Conservation (phyloP, 345 rosid species). For the Eucalyptus sp. region DNA sequence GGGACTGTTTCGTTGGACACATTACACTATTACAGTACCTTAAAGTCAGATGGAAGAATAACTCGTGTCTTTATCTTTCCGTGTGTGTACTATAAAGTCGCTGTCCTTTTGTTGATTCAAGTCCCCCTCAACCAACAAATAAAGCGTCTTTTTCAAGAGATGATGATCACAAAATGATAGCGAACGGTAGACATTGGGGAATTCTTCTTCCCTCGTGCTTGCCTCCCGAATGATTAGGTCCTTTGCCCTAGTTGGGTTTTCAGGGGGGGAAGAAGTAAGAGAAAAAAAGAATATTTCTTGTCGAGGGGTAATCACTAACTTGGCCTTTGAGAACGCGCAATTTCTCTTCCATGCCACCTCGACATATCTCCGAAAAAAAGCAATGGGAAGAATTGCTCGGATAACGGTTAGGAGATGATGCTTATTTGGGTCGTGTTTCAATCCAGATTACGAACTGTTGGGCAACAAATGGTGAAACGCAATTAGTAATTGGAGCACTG, state of each 20-base stretch:
- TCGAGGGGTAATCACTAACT: background rate
- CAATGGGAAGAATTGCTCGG: background rate
- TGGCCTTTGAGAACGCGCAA: background rate
- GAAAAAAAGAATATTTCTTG: background rate
- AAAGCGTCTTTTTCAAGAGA: background rate
- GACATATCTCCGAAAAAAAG: rapidly evolving
- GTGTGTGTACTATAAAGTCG: background rate
- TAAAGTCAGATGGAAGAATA: background rate
- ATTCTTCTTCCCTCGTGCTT: background rate
- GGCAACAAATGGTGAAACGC: background rate
- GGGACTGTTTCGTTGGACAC: background rate
- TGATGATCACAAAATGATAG: background rate
- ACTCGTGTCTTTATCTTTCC: background rate
- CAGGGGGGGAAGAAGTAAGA: background rate
- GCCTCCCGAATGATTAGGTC: background rate
- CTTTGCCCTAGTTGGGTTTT: background rate
- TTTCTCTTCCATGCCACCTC: background rate
- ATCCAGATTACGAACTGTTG: background rate
- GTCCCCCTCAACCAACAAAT: background rate
- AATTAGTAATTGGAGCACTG: background rate
- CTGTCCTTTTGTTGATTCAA: background rate
- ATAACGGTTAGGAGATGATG: background rate
- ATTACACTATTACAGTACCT: background rate
- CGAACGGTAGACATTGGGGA: background rate
- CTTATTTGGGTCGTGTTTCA: background rate